Evolutionary conservation across 768 basidiomycete genomes (phyloP), one percentile per base, ranked within the genome.

Genomic region (Termitomyces sp.): DNA sequence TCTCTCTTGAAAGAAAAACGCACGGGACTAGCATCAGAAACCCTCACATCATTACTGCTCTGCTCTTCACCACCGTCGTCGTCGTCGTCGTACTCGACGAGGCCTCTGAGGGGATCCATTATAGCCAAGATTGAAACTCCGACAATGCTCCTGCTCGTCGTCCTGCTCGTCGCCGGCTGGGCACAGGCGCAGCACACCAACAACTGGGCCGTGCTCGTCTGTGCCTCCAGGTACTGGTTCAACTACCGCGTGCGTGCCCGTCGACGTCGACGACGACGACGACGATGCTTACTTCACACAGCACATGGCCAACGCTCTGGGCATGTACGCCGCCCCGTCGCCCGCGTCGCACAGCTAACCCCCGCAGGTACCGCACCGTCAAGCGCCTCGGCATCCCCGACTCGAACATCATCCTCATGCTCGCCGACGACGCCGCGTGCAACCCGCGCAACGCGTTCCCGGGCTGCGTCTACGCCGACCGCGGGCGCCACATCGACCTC

Each of bases 261-360:
- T 38, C 36, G 36, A 5, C 18, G 36, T 0, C 18, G 18, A 2
- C 38, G 7, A 18, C 18, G 7, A 18, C 38, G 38, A 18, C 38
- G 38, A 18, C 38, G 18, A 3, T 18, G 18, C 18, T 6, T 30
- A 40, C 6, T 40, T 4, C 26, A 26, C 38, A 40, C 38, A 98
- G 94, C 97, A 98, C 70, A 98, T 98, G 94, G 87, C 97, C 9
- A 99, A 98, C 72, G 91, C 96, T 1, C 80, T 99, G 24, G 95
- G 94, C 68, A 98, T 99, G 95, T 92, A 67, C 65, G 81, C 9
- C n/a, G 38, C 38, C 38, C 36, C 38, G 6, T 9, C 22, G 16
- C 3, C 38, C 30, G 7, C 11, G 9, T 5, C 30, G 28, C 50
- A 46, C 54, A 26, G 26, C 30, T 43, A 6, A 11, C 26, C 44